These are phyloP conservation scores for Coniochaeta ligniaria DNA, from an alignment of 2,329 filamentous ascomycete species.

Conservation along the genomic window DNA sequence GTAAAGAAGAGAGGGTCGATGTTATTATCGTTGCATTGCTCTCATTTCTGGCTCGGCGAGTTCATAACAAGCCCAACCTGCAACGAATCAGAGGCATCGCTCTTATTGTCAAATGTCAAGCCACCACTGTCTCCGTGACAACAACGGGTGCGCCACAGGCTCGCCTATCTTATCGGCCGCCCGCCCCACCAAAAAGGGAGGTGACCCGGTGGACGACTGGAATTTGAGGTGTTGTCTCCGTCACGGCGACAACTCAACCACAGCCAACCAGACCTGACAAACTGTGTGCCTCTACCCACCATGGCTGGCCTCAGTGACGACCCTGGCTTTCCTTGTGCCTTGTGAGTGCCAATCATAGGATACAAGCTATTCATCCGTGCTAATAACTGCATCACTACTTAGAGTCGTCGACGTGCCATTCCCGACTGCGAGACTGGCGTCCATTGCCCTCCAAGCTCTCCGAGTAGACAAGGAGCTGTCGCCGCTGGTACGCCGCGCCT, in stretches of 20 bases:
- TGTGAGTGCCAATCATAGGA: slow-evolving; percentile 39
- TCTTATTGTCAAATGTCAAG: slow-evolving; percentile 8
- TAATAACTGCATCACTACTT: slow-evolving; percentile 9
- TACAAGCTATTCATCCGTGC: slow-evolving; percentile 6
- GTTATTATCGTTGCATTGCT: slow-evolving; percentile 13
- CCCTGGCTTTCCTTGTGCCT: slow-evolving; percentile 52
- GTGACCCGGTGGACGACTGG: slow-evolving; percentile 4
- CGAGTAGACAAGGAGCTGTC: slow-evolving; percentile 87
- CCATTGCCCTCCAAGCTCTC: slow-evolving; percentile 66
- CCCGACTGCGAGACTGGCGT: slow-evolving; percentile 70
- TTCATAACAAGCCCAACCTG: background rate
- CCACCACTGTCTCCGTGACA: slow-evolving; percentile 5
- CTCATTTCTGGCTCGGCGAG: slow-evolving; percentile 2
- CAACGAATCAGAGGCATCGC: slow-evolving; percentile 8
- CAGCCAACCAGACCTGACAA: background rate
- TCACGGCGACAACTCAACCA: background rate
- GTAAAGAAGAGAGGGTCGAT: background rate
- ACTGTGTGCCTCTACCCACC: slow-evolving; percentile 12
- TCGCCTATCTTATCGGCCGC: slow-evolving; percentile 12
- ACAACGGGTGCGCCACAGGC: background rate
- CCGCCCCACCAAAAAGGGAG: no score
- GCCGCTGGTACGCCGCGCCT: slow-evolving; percentile 66
- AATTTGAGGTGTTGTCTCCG: background rate
- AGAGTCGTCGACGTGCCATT: slow-evolving; percentile 75
- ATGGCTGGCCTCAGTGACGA: slow-evolving; percentile 32